These are phyloP conservation scores for Hamamelis virginiana DNA, from an alignment of 164 flowering plant species.

Conservation along the genomic window DNA sequence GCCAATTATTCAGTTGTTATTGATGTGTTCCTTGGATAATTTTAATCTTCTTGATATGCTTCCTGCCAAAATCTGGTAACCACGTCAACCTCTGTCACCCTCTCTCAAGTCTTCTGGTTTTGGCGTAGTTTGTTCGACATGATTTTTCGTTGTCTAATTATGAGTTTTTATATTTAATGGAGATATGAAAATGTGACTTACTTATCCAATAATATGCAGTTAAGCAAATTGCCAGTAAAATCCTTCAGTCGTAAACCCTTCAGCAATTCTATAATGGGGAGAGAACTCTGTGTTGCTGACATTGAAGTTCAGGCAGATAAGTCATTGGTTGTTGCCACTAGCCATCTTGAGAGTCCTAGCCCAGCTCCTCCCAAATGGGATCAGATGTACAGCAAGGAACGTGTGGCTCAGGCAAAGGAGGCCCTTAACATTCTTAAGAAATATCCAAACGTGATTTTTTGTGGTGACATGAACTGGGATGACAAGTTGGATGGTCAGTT, in stretches of 20 bases:
- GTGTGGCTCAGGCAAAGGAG: constrained; percentile 84
- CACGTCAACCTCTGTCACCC: background rate
- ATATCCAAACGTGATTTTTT: constrained; percentile 64
- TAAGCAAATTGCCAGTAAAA: constrained; percentile 75
- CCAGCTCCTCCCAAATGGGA: constrained; percentile 93
- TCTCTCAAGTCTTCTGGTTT: background rate
- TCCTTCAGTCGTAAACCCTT: constrained; percentile 63
- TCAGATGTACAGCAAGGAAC: constrained; percentile 89
- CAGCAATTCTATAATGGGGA: constrained; percentile 73
- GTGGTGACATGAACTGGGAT: constrained; percentile 99
- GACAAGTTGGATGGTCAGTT: constrained; percentile 81
- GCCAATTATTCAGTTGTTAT: no score
- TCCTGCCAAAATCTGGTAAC: no score
- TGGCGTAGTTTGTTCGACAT: background rate
- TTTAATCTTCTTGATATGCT: no score
- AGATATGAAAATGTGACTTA: constrained; percentile 2
- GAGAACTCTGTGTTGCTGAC: constrained; percentile 77
- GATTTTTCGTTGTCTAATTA: background rate
- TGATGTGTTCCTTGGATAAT: no score
- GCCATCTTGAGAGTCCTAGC: constrained; percentile 97
- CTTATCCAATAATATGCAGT: constrained; percentile 38
- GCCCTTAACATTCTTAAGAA: constrained; percentile 46
- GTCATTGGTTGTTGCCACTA: constrained; percentile 69
- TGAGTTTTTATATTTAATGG: background rate
- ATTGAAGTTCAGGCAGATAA: constrained; percentile 40